These are phyloP conservation scores for Alternaria gansuensis DNA, from an alignment of 2,329 filamentous ascomycete species.

Conservation along the genomic window DNA sequence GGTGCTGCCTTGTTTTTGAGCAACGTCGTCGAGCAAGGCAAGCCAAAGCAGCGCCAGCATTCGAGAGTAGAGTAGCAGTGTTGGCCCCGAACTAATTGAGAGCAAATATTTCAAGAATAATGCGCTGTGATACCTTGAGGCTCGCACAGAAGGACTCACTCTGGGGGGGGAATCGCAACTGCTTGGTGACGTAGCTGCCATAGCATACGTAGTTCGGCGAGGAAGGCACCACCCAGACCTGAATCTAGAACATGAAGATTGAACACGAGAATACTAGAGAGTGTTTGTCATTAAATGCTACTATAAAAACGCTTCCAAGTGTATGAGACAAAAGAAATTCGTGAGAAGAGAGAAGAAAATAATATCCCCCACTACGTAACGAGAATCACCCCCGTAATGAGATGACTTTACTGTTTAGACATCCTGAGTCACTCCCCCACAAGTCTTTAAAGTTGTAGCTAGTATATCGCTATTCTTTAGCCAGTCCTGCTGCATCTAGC, in stretches of 20 bases:
- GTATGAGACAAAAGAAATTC: background rate
- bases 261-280: background rate
- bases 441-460: no score
- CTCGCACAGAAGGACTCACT: background rate
- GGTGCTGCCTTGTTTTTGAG: background rate
- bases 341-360: background rate
- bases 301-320: background rate
- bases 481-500: no score
- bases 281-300: slow-evolving; percentile 2
- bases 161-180: background rate
- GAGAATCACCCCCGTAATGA: no score
- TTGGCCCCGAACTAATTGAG: background rate
- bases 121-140: background rate
- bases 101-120: background rate
- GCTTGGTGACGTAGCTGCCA: background rate
- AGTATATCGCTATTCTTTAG: no score
- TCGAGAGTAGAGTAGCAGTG: background rate
- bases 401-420: no score
- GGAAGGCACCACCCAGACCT: background rate
- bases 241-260: background rate
- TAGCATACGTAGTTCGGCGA: background rate
- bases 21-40: background rate
- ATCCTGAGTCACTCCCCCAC: no score
- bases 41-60: background rate
- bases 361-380: no score